Evolutionary conservation across 352 stramenopile genomes (phyloP).

Genomic region (Globisporangium paddicum): DNA sequence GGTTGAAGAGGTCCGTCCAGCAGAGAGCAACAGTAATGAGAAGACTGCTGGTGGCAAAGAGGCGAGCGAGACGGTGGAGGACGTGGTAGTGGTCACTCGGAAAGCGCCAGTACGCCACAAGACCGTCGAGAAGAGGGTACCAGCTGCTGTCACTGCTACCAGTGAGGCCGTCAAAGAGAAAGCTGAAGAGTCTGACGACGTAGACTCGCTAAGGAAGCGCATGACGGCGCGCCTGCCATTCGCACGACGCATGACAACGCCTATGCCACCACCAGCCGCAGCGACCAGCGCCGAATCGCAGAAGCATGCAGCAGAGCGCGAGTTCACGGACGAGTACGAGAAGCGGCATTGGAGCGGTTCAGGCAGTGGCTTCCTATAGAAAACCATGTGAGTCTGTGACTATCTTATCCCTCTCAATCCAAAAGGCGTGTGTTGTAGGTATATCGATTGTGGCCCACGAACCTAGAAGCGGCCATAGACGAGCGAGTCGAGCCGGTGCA

Average conservation of each 20-base stretch:
- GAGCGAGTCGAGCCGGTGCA: slow-evolving; percentile 70
- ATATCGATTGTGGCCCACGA: not conserved
- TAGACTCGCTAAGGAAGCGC: not conserved
- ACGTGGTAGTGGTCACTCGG: slow-evolving; percentile 5
- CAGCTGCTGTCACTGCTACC: too few species aligned
- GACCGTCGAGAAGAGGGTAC: not conserved
- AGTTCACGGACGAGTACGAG: slow-evolving; percentile 31
- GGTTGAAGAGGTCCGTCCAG: slow-evolving; percentile 15
- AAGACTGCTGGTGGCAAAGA: not conserved
- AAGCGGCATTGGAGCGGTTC: slow-evolving; percentile 38
- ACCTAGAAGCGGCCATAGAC: slow-evolving; percentile 71
- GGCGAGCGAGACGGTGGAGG: not conserved
- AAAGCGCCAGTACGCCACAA: not conserved
- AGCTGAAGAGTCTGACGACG: not conserved
- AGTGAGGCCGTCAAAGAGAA: not conserved
- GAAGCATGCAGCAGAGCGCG: not conserved
- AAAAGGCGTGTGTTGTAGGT: too few species aligned
- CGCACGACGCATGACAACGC: not conserved
- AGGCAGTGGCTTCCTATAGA: slow-evolving; percentile 34
- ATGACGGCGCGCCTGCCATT: slow-evolving; percentile 5
- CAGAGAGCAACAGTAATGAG: too few species aligned
- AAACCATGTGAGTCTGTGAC: too few species aligned
- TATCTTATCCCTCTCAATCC: too few species aligned
- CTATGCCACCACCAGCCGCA: not conserved
- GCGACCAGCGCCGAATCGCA: not conserved